Percentiles rank a stretch among this genome's conserved stretches.
These are phyloP conservation scores for Clavispora fructus DNA, from an alignment of 805 yeast genomes.

Conservation along the genomic window DNA sequence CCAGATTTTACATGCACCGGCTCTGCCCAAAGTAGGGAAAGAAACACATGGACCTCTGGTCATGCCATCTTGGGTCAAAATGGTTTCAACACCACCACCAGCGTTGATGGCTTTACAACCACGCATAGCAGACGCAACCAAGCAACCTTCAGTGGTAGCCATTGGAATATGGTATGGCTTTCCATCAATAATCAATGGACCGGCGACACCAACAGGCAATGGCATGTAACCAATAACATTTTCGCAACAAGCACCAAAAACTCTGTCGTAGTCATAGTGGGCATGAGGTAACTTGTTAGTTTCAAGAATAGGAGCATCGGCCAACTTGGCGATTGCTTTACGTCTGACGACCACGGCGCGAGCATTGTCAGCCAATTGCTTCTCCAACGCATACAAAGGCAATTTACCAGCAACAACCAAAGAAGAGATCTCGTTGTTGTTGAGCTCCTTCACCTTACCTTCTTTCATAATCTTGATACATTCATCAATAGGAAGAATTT, in stretches of 20 bases:
- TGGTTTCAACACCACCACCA: conserved; percentile 94
- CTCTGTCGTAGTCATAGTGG: conserved; percentile 89
- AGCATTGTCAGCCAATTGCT: conserved; percentile 79
- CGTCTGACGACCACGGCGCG: conserved; percentile 95
- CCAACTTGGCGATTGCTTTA: conserved; percentile 78
- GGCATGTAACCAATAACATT: conserved; percentile 97
- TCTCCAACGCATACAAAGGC: conserved; percentile 92
- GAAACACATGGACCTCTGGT: conserved; percentile 98
- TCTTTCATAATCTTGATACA: conserved; percentile 57
- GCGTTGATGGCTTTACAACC: conserved; percentile 97
- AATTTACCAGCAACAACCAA: conserved; percentile 72
- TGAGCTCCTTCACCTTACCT: conserved; percentile 63
- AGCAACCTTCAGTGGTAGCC: conserved; percentile 99
- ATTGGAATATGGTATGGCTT: conserved; percentile 87
- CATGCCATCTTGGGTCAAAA: conserved; percentile 95
- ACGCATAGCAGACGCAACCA: conserved; percentile 97
- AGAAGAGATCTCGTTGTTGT: conserved; percentile 66
- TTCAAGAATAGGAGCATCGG: conserved; percentile 76
- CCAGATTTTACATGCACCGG: conserved; percentile 95
- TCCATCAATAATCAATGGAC: conserved; percentile 90
- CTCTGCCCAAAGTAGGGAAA: conserved; percentile 75
- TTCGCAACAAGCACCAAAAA: conserved; percentile 98
- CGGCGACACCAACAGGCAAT: conserved; percentile 95
- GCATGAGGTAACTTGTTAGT: conserved; percentile 70
- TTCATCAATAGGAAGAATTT: conserved; percentile 54